Conservation (phyloP, 2,329 filamentous ascomycete genomes). For the Alternaria postmessia region DNA sequence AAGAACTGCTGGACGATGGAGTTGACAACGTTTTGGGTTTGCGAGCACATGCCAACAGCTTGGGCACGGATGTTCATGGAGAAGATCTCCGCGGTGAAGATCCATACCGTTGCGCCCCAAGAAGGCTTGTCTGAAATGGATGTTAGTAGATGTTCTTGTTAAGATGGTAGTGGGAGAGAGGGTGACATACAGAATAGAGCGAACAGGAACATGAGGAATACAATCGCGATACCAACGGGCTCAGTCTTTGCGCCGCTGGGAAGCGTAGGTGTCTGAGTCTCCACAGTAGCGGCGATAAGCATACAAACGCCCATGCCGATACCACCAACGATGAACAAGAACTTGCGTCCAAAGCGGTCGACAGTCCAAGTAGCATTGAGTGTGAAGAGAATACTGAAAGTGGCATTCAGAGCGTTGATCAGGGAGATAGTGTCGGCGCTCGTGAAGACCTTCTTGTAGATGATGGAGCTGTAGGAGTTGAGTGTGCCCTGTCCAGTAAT, state of each 20-base stretch:
- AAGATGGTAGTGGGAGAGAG: neutral
- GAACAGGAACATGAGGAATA: slow-evolving; percentile 72
- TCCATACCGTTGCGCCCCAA: slow-evolving; percentile 75
- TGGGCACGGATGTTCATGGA: slow-evolving; percentile 76
- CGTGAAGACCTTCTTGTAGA: slow-evolving; percentile 75
- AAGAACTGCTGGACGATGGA: slow-evolving; percentile 75
- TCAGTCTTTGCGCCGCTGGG: slow-evolving; percentile 62
- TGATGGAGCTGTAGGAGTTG: slow-evolving; percentile 76
- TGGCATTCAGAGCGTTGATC: slow-evolving; percentile 78
- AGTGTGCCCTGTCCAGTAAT: slow-evolving; percentile 76
- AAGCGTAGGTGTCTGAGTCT: slow-evolving; percentile 64
- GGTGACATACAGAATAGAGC: slow-evolving; percentile 65
- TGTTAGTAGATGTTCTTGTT: slow-evolving; percentile 30
- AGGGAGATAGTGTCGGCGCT: slow-evolving; percentile 66
- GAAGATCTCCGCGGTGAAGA: slow-evolving; percentile 75
- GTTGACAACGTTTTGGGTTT: slow-evolving; percentile 68
- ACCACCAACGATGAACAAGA: slow-evolving; percentile 73
- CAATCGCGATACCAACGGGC: slow-evolving; percentile 71
- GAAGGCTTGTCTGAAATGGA: slow-evolving; percentile 66
- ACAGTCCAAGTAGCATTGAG: slow-evolving; percentile 77
- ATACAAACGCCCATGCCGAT: slow-evolving; percentile 75
- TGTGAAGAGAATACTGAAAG: slow-evolving; percentile 76
- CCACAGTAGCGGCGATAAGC: slow-evolving; percentile 68
- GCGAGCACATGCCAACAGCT: slow-evolving; percentile 71
- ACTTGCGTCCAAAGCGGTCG: slow-evolving; percentile 74